These are phyloP conservation scores for Cladosporium sp. DNA, from an alignment of 2,329 filamentous ascomycete species.

Conservation along the genomic window DNA sequence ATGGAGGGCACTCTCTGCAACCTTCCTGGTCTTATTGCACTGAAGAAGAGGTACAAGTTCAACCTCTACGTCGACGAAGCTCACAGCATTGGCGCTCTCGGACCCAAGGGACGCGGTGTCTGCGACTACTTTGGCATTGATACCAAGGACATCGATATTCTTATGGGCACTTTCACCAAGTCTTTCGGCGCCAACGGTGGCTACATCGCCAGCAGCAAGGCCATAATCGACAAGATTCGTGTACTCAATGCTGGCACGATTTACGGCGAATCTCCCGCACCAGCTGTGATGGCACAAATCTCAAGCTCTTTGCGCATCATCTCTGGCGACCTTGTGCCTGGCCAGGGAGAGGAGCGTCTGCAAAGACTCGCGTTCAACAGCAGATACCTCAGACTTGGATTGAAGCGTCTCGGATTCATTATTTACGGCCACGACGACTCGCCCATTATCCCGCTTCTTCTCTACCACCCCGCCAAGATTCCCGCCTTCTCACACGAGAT, in stretches of 20 bases:
- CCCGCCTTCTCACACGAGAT: slow-evolving; percentile 98
- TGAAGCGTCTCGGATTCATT: slow-evolving; percentile 96
- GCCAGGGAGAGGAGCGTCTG: slow-evolving; percentile 92
- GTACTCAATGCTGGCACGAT: slow-evolving; percentile 82
- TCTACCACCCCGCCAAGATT: slow-evolving; percentile 99
- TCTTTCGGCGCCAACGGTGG: slow-evolving; percentile 98
- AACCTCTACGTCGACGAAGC: slow-evolving; percentile 94
- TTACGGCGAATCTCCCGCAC: slow-evolving; percentile 84
- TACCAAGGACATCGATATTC: slow-evolving; percentile 82
- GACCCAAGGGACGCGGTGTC: slow-evolving; percentile 84
- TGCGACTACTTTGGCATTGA: slow-evolving; percentile 97
- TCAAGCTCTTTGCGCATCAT: slow-evolving; percentile 84
- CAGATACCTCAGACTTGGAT: slow-evolving; percentile 91
- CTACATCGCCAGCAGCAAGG: slow-evolving; percentile 86
- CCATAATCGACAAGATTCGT: slow-evolving; percentile 88
- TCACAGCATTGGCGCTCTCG: slow-evolving; percentile 91
- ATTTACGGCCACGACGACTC: slow-evolving; percentile 97
- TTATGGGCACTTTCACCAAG: slow-evolving; percentile 98
- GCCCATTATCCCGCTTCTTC: slow-evolving; percentile 88
- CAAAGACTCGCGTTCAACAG: slow-evolving; percentile 98
- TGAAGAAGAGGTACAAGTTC: slow-evolving; percentile 98
- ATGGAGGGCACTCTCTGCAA: slow-evolving; percentile 99
- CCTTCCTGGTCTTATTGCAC: slow-evolving; percentile 79
- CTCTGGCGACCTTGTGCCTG: slow-evolving; percentile 80
- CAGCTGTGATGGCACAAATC: slow-evolving; percentile 89